Percentiles rank a stretch among this genome's conserved stretches.
Conservation (phyloP, 2,329 filamentous ascomycete species). For the Teratosphaeria pseudoeucalypti region DNA sequence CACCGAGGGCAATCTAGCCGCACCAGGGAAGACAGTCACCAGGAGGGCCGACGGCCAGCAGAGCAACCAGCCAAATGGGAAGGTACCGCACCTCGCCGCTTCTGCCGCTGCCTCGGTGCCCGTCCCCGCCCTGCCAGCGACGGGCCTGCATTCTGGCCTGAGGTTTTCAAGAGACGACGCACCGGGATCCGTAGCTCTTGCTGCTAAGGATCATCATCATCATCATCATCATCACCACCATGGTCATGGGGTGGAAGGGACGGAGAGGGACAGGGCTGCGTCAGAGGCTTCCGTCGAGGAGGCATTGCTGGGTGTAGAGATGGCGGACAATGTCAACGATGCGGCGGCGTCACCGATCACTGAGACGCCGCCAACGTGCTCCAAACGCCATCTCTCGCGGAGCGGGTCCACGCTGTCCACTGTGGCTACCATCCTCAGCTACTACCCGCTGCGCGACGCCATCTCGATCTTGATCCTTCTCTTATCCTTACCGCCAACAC, state of each 20-base stretch:
- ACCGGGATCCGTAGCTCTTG: slow-evolving; percentile 6
- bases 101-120: neutral
- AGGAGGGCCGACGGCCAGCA: slow-evolving; percentile 37
- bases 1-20: slow-evolving; percentile 81
- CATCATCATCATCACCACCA: slow-evolving; percentile 10
- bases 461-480: slow-evolving; percentile 94
- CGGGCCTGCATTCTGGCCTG: slow-evolving; percentile 29
- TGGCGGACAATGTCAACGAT: slow-evolving; percentile 20
- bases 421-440: slow-evolving; percentile 75
- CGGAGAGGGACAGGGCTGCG: slow-evolving; percentile 28
- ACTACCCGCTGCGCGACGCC: slow-evolving; percentile 85
- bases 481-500: slow-evolving; percentile 79
- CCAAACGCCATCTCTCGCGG: slow-evolving; percentile 57
- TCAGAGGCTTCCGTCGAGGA: slow-evolving; percentile 36
- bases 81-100: slow-evolving; percentile 14
- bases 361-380: slow-evolving; percentile 11
- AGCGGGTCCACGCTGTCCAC: slow-evolving; percentile 60
- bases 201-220: slow-evolving; percentile 9
- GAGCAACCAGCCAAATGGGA: slow-evolving; percentile 28
- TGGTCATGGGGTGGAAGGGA: slow-evolving; percentile 14
- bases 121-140: slow-evolving; percentile 27
- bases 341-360: slow-evolving; percentile 9
- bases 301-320: slow-evolving; percentile 16
- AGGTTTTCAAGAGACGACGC: slow-evolving; percentile 23
- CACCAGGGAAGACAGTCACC: slow-evolving; percentile 58